These are phyloP conservation scores for Chytriomyces sp. DNA, from an alignment of 192 early-diverging fungal genomes.

Conservation along the genomic window DNA sequence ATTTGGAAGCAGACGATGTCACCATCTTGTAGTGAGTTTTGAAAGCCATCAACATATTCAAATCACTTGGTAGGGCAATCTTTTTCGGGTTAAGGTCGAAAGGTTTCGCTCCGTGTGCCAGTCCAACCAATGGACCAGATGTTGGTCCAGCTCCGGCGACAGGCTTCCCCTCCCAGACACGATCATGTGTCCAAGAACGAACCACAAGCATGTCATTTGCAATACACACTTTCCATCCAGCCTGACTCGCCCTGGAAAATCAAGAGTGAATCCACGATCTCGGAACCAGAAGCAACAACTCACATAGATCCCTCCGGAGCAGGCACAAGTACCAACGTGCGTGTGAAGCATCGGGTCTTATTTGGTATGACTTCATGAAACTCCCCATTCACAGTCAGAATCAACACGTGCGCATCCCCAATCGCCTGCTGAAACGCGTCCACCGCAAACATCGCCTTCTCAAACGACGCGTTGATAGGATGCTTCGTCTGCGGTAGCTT, in stretches of 20 bases:
- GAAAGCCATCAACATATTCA: constrained; percentile 12
- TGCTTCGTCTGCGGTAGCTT: constrained; percentile 27
- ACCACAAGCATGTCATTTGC: constrained; percentile 27
- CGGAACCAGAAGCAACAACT: neutral
- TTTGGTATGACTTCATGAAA: constrained; percentile 33
- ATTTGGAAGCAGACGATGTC: neutral
- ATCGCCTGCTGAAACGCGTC: constrained; percentile 29
- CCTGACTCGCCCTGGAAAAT: neutral
- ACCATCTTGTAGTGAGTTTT: constrained; percentile 32
- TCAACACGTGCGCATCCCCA: constrained; percentile 8
- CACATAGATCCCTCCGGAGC: constrained; percentile 37
- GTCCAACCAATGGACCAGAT: constrained; percentile 15
- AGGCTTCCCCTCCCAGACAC: constrained; percentile 12
- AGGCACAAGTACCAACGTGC: constrained; percentile 46
- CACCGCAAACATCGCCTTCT: constrained; percentile 14
- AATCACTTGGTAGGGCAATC: constrained; percentile 18
- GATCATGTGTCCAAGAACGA: constrained; percentile 13
- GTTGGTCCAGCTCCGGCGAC: constrained; percentile 1
- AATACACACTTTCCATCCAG: constrained; percentile 15
- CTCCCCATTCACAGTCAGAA: constrained; percentile 44
- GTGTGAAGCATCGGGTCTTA: constrained; percentile 35
- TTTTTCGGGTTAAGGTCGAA: neutral
- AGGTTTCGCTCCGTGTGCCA: constrained; percentile 21
- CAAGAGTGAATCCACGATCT: neutral
- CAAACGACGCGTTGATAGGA: constrained; percentile 26